Percentiles rank a stretch among this genome's conserved stretches.
Evolutionary conservation across 352 stramenopile species (phyloP).

Genomic region (Phytopythium oedochilum): DNA sequence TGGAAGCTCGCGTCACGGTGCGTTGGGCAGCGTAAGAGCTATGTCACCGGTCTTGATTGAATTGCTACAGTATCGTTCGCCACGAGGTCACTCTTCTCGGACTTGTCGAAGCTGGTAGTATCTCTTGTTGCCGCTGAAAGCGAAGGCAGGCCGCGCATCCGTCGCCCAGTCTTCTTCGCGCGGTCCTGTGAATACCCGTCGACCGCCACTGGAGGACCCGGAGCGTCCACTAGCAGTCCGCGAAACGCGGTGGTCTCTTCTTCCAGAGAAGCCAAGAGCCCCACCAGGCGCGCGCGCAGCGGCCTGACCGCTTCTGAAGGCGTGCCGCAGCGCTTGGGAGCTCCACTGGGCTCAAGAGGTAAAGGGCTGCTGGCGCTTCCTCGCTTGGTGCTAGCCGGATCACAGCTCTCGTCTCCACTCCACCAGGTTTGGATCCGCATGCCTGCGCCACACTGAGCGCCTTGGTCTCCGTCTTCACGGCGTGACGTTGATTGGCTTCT

Average conservation of each 20-base stretch:
- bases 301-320: slow-evolving; percentile 17
- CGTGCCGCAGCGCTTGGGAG: background rate
- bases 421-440: slow-evolving; percentile 3
- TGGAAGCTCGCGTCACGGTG: too few species aligned
- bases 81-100: too few species aligned
- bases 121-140: too few species aligned
- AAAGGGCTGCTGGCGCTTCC: background rate
- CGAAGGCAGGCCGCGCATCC: background rate
- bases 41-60: too few species aligned
- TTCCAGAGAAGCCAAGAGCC: slow-evolving; percentile 61
- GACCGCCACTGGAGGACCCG: too few species aligned
- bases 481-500: background rate
- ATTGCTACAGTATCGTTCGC: too few species aligned
- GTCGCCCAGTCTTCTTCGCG: background rate
- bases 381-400: background rate
- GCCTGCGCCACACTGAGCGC: background rate
- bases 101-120: too few species aligned
- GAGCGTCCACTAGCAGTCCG: too few species aligned
- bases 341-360: background rate
- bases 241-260: slow-evolving; percentile 53
- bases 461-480: background rate
- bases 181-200: too few species aligned
- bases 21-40: too few species aligned
- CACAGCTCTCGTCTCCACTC: background rate
- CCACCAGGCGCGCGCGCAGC: slow-evolving; percentile 54